Base-by-base conservation (phyloP, 192 early-diverging fungal species). In the Jimgerdemannia lactiflua region DNA sequence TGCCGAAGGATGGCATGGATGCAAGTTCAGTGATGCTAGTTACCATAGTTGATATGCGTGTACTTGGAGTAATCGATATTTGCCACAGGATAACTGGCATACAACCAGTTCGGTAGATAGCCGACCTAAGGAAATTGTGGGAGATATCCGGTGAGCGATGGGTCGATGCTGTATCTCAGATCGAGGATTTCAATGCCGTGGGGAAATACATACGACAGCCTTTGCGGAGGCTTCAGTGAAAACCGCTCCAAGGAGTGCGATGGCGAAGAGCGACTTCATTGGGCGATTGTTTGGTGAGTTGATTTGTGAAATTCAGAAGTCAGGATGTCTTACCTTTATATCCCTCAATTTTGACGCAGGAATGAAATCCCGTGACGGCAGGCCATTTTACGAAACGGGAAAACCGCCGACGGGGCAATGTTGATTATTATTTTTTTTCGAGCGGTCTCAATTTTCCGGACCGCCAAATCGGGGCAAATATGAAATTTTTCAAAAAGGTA, bases 1-100 rank as follows among this genome's bases (percentile, higher is more conserved):
- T 29, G 6, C 49, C 2, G 49, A 59, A 6, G 6, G 6, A 10
- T 59, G 49, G 49, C 49, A 14, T 59, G 6, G 6, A 29, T 29
- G 29, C 29, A 29, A 29, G 29, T 29, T 29, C 29, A 29, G 29
- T 29, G 29, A 29, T 29, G 29, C 40, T 29, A 78, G 18, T 39
- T 83, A 83, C 81, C 81, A 72, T 83, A 83, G 66, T 83, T 83
- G 75, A 83, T 77, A 43, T 83, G 81, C 2, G 81, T 79, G 65
- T 83, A 83, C 65, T 83, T 79, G 39, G 73, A 39, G 59, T 72
- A 79, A 11, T 71, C 64, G 29, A 83, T 74, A 7, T 70, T 67
- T 43, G 72, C 49, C 39, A 77, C 44, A 17, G 78, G 73, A 43
- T 79, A 83, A 44, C 77, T 83, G 8, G 72, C 76, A 73, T 83